Evolutionary conservation across 306 rosid species (phyloP).

Genomic region (Rosa rugosa): DNA sequence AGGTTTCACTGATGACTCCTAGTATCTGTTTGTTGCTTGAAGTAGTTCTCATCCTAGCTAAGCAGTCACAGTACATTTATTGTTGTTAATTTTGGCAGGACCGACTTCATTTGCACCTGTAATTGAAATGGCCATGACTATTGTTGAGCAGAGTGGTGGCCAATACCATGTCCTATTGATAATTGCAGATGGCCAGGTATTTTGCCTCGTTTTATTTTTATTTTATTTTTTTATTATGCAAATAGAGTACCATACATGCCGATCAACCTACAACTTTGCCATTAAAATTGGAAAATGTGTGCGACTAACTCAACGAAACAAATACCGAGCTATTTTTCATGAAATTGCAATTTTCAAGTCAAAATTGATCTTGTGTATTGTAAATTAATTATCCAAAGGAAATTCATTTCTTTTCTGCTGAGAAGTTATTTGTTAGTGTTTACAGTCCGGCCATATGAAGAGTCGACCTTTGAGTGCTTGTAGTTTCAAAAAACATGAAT

Average conservation of each 20-base stretch:
- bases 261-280: neutral
- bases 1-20: conserved; percentile 46
- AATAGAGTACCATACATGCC: neutral
- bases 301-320: neutral
- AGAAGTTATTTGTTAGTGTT: neutral
- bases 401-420: neutral
- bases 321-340: neutral
- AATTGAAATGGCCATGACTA: conserved; percentile 92
- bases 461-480: neutral
- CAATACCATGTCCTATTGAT: conserved; percentile 68
- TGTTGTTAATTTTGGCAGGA: conserved; percentile 46
- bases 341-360: neutral
- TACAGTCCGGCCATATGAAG: neutral
- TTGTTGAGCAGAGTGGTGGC: conserved; percentile 87
- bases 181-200: conserved; percentile 97
- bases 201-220: conserved; percentile 15
- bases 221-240: conserved; percentile 7
- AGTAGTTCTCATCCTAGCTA: conserved; percentile 4
- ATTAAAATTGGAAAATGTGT: neutral
- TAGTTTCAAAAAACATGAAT: neutral
- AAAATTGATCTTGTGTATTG: neutral
- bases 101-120: conserved; percentile 95
- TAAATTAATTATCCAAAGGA: neutral
- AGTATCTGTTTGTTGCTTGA: conserved; percentile 8
- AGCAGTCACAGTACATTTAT: conserved; percentile 6